Conservation (phyloP, 2,329 filamentous ascomycete genomes). For the Alternaria sp. region DNA sequence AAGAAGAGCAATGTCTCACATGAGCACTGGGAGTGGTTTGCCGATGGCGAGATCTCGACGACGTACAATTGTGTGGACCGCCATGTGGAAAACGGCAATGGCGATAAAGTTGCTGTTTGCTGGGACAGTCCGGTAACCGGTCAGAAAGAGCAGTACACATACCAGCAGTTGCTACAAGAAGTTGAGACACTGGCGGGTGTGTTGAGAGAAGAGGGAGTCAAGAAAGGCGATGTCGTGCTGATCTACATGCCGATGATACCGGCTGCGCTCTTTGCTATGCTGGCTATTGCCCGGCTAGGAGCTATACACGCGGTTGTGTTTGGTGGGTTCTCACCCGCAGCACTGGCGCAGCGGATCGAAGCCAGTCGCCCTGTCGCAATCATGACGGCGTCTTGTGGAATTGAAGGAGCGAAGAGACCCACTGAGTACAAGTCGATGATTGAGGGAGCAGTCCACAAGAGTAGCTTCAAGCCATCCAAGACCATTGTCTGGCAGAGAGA, state of each 20-base stretch:
- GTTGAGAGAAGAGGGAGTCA: slow-evolving; percentile 79
- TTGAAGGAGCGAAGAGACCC: slow-evolving; percentile 83
- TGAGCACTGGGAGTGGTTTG: slow-evolving; percentile 88
- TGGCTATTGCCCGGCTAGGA: slow-evolving; percentile 80
- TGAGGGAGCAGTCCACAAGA: slow-evolving; percentile 71
- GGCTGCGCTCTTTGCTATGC: slow-evolving; percentile 81
- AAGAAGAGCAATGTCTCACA: slow-evolving; percentile 66
- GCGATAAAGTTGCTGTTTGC: slow-evolving; percentile 75
- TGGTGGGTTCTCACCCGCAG: slow-evolving; percentile 82
- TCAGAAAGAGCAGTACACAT: slow-evolving; percentile 75
- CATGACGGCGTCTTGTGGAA: slow-evolving; percentile 89
- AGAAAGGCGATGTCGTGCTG: slow-evolving; percentile 83
- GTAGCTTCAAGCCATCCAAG: slow-evolving; percentile 72
- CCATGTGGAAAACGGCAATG: slow-evolving; percentile 79
- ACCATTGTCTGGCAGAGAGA: slow-evolving; percentile 86
- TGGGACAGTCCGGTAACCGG: slow-evolving; percentile 88
- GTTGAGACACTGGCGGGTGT: slow-evolving; percentile 84
- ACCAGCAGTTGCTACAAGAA: slow-evolving; percentile 75
- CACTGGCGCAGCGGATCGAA: slow-evolving; percentile 87
- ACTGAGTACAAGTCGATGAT: slow-evolving; percentile 77
- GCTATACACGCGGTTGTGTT: slow-evolving; percentile 93
- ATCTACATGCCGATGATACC: slow-evolving; percentile 99
- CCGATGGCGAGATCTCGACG: slow-evolving; percentile 85
- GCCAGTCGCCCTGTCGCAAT: slow-evolving; percentile 76
- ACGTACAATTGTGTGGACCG: slow-evolving; percentile 91